Conservation (phyloP, 352 stramenopile species). For the Phytophthora boehmeriae region DNA sequence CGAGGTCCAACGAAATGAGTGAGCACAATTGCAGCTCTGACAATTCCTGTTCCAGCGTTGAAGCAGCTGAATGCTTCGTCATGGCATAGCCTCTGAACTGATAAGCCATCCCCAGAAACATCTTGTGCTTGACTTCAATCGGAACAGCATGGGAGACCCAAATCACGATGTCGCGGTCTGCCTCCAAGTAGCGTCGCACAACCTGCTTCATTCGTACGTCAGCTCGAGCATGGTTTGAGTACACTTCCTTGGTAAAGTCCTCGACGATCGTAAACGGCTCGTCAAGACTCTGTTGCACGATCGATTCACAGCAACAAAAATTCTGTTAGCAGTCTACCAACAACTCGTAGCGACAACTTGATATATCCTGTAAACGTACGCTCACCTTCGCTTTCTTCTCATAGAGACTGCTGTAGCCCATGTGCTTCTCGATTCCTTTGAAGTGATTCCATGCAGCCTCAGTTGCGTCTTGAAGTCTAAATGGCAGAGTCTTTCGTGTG, state of each 20-base stretch:
- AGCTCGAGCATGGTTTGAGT: slow-evolving; percentile 48
- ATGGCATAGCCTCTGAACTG: slow-evolving; percentile 61
- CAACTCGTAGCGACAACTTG: too few relatives aligned
- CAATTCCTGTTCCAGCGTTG: slow-evolving; percentile 29
- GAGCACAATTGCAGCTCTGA: slow-evolving; percentile 56
- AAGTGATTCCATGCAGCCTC: slow-evolving; percentile 32
- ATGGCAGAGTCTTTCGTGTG: too few relatives aligned
- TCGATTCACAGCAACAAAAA: too few relatives aligned
- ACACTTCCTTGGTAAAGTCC: slow-evolving; percentile 58
- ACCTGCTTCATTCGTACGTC: slow-evolving; percentile 63
- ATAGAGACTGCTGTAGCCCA: slow-evolving; percentile 31
- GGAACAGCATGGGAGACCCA: slow-evolving; percentile 59
- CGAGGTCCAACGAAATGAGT: slow-evolving; percentile 52
- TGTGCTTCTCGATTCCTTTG: slow-evolving; percentile 34
- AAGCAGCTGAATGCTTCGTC: slow-evolving; percentile 38
- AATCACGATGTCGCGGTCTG: slow-evolving; percentile 62
- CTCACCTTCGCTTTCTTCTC: slow-evolving; percentile 31
- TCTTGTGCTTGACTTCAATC: slow-evolving; percentile 58
- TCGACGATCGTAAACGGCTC: slow-evolving; percentile 62
- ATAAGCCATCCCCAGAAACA: slow-evolving; percentile 39
- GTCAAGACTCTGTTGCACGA: slow-evolving; percentile 19
- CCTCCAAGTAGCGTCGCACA: slow-evolving; percentile 56
- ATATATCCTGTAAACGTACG: neutral
- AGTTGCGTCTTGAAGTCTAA: too few relatives aligned
- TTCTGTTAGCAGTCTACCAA: too few relatives aligned